These are phyloP conservation scores for Physcia stellaris DNA, from an alignment of 495 filamentous ascomycete species.

Conservation along the genomic window DNA sequence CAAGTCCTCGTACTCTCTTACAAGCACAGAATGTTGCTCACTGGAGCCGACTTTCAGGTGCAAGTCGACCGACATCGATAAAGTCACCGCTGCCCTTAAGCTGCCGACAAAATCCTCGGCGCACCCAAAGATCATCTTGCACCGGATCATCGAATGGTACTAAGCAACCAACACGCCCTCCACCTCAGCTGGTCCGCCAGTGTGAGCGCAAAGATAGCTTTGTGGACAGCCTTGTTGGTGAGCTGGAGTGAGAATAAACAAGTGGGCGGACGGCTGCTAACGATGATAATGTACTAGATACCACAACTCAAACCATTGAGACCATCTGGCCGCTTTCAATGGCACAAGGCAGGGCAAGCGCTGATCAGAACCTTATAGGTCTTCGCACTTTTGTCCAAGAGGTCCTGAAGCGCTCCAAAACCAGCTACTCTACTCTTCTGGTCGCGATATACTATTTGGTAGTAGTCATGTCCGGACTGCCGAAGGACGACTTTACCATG, in stretches of 20 bases:
- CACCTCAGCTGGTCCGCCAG: conserved; percentile 76
- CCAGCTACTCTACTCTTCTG: conserved; percentile 93
- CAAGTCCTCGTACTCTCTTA: no score
- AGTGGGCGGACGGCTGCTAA: conserved; percentile 14
- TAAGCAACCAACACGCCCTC: conserved; percentile 40
- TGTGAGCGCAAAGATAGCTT: conserved; percentile 89
- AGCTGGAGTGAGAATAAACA: conserved; percentile 29
- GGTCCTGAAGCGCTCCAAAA: conserved; percentile 83
- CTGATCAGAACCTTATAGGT: conserved; percentile 57
- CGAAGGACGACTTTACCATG: conserved; percentile 69
- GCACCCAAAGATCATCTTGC: conserved; percentile 41
- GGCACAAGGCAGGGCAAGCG: conserved; percentile 30
- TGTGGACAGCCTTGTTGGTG: conserved; percentile 97
- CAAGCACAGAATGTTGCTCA: no score
- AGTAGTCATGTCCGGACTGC: conserved; percentile 83
- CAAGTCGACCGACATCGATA: no score
- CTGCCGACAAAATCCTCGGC: conserved; percentile 69
- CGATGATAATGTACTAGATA: conserved; percentile 49
- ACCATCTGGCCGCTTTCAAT: conserved; percentile 78
- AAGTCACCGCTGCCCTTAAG: no score
- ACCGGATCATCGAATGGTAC: conserved; percentile 25
- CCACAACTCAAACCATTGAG: conserved; percentile 93
- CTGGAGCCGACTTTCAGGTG: not conserved
- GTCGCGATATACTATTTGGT: conserved; percentile 94
- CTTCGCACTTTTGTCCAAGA: conserved; percentile 94